Base-by-base conservation (phyloP, 495 filamentous ascomycete genomes). In the Trichoderma erinaceum region DNA sequence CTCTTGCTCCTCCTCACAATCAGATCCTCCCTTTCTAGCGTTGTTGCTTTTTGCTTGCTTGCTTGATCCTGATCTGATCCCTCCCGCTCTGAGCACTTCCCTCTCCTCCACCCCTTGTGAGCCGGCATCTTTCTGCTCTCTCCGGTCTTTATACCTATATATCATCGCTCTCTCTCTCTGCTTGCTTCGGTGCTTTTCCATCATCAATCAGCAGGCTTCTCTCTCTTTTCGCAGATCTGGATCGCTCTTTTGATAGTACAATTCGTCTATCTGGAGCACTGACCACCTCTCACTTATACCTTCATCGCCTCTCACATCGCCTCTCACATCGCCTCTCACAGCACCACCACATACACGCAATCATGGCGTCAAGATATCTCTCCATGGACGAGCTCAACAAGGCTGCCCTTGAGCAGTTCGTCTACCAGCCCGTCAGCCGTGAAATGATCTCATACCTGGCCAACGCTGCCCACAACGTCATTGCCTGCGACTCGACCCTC, bases 371-470 rank as follows among this genome's bases (percentile, higher is more conserved):
- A 66, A 65, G 71, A 72, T 71, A 70, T 69, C 73, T 80, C 71
- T 71, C 76, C 72, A 73, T 72, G 68, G 72, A 71, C 70, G 80
- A 83, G 74, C 79, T 84, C 74, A 93, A 96, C 80, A 86, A 90
- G 75, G 86, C 86, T 68, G 95, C 95, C 41, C 87, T 99, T 70
- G 92, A 97, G 58, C 85, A 92, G 70, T 98, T 99, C 77, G 85
- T 98, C 76, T 89, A 89, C 71, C 82, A 85, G 70, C 89, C 89
- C 13, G 94, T 98, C 67, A 88, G 87, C 71, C 81, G 84, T 66
- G 86, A 89, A 48, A 98, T 98, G 96, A 88, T 99, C 70, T 75
- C 80, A 38, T 90, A 96, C 78, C 84, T 99, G 69, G 92, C 95
- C 52, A 76, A 84, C 61, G 93, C 93, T 73, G 94, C 95, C 35